A percentile compares a stretch with the other conserved stretches of the same genome.
phyloP scores from a whole-genome alignment of 2,329 filamentous ascomycete species.

The Thelonectria discophora region DNA sequence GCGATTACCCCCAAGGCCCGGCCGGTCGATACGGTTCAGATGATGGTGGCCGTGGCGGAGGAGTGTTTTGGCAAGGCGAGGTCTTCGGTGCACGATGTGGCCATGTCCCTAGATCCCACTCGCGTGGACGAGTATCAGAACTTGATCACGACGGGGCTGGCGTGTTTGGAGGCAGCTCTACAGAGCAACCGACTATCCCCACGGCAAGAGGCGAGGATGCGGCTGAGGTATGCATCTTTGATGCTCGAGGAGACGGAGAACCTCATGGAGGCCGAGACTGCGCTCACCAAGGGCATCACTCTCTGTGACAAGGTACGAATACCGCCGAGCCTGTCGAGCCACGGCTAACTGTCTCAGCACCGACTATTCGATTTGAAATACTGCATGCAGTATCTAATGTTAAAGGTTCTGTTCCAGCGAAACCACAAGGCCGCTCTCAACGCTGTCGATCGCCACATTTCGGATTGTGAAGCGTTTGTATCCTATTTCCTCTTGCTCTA shows the following conservation, averaged over 20 bases:
- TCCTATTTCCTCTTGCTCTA: not conserved
- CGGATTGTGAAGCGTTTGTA: constrained; percentile 71
- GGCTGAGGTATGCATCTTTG: constrained; percentile 75
- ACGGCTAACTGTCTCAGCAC: constrained; percentile 48
- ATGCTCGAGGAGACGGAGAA: constrained; percentile 82
- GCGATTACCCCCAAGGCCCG: constrained; percentile 52
- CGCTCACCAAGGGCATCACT: constrained; percentile 75
- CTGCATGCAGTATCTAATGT: constrained; percentile 77
- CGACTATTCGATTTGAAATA: constrained; percentile 73
- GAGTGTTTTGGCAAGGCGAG: constrained; percentile 78
- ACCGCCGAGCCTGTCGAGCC: not conserved
- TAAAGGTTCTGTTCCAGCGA: constrained; percentile 74
- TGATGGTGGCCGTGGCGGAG: constrained; percentile 77
- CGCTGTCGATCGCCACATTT: constrained; percentile 73
- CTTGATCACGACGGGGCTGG: constrained; percentile 75
- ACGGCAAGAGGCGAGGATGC: constrained; percentile 73
- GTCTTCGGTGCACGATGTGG: constrained; percentile 57
- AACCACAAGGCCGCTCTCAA: constrained; percentile 79
- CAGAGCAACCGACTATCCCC: constrained; percentile 69
- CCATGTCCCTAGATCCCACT: constrained; percentile 48
- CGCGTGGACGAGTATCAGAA: constrained; percentile 74
- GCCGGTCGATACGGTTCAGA: constrained; percentile 61
- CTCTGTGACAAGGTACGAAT: constrained; percentile 69
- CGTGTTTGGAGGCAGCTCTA: constrained; percentile 75
- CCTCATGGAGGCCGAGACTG: constrained; percentile 75